A percentile compares a stretch with the other conserved stretches of the same genome.
phyloP scores from a whole-genome alignment of 2,329 filamentous ascomycete genomes.

The Stachybotrys chlorohalonatus region DNA sequence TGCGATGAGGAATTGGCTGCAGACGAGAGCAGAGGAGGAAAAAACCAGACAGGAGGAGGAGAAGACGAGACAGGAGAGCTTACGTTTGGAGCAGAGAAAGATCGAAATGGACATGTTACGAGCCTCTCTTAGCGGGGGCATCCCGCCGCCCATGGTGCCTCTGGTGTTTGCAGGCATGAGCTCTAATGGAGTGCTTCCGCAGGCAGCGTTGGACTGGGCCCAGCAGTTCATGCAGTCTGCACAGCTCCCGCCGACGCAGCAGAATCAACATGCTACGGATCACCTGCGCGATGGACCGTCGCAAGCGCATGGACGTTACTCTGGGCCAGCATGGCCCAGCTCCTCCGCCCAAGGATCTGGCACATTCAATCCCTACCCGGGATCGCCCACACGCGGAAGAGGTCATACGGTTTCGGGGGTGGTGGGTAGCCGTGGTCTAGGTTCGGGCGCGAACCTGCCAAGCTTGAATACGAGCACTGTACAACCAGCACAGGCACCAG shows the following conservation, averaged over 20 bases:
- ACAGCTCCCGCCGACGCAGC: constrained; percentile 39
- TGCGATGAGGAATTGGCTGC: constrained; percentile 62
- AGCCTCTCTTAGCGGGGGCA: constrained; percentile 58
- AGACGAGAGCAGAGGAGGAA: constrained; percentile 66
- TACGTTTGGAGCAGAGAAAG: constrained; percentile 62
- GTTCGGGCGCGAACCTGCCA: constrained; percentile 27
- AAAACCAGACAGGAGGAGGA: constrained; percentile 67
- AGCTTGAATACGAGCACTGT: constrained; percentile 36
- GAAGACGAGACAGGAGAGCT: constrained; percentile 52
- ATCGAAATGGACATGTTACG: constrained; percentile 65
- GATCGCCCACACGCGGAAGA: constrained; percentile 39
- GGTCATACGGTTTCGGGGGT: constrained; percentile 38
- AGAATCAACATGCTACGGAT: constrained; percentile 43
- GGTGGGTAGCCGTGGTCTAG: constrained; percentile 24
- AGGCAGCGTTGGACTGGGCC: constrained; percentile 55
- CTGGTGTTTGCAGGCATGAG: constrained; percentile 67
- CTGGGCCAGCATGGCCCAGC: constrained; percentile 19
- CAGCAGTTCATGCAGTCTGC: constrained; percentile 54
- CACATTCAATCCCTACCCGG: constrained; percentile 35
- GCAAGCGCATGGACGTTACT: constrained; percentile 32
- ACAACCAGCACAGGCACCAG: constrained; percentile 17
- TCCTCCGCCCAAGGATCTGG: constrained; percentile 24
- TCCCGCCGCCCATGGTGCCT: constrained; percentile 66
- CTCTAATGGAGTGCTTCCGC: constrained; percentile 47
- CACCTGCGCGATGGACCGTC: constrained; percentile 43